Conservation (phyloP, 331 rosid species). For the Pyracantha coccinea region DNA sequence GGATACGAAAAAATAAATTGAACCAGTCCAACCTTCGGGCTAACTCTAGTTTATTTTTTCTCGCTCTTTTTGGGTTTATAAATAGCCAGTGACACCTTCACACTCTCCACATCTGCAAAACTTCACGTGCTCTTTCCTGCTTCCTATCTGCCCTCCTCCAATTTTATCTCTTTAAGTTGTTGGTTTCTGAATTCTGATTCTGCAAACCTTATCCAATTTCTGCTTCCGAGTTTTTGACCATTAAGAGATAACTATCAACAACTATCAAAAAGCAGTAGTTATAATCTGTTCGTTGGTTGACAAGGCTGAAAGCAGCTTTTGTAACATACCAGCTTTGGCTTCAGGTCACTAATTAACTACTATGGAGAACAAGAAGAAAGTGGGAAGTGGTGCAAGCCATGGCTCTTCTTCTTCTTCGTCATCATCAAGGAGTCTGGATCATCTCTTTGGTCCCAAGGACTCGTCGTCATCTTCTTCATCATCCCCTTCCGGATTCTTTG, state of each 20-base stretch:
- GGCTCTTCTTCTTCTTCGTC: conserved; percentile 22
- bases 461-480: conserved; percentile 31
- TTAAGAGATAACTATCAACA: conserved; percentile 14
- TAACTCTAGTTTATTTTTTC: too few species aligned
- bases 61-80: conserved; percentile 34
- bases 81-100: conserved; percentile 14
- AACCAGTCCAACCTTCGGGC: too few species aligned
- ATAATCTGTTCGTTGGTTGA: conserved; percentile 37
- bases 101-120: conserved; percentile 25
- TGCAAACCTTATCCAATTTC: conserved; percentile 44
- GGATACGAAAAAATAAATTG: too few species aligned
- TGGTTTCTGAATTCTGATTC: not conserved
- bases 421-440: conserved; percentile 36
- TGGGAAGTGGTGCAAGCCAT: conserved; percentile 9
- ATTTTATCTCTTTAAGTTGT: conserved; percentile 2
- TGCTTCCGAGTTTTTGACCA: conserved; percentile 20
- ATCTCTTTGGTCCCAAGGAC: conserved; percentile 56
- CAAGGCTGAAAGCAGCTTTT: conserved; percentile 12
- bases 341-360: not conserved
- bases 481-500: conserved; percentile 20
- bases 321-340: not conserved
- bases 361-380: conserved; percentile 45
- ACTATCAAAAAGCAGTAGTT: conserved; percentile 26
- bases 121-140: conserved; percentile 44
- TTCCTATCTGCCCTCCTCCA: not conserved